Evolutionary conservation across 73 alveolate species (phyloP), one percentile per base, ranked within the genome.

Genomic region (Effrenium voratum): DNA sequence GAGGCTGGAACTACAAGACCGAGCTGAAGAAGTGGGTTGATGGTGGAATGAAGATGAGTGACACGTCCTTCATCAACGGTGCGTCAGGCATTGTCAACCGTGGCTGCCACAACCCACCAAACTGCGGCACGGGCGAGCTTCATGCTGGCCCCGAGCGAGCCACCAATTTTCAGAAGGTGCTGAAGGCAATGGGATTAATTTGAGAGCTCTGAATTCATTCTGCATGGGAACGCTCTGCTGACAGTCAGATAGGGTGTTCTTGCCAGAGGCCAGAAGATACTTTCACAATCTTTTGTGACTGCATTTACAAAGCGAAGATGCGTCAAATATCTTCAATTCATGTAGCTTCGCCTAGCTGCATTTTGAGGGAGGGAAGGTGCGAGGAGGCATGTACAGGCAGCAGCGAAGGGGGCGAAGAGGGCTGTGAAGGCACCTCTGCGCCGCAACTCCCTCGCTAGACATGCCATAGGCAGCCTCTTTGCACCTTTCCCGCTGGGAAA

Each of bases 41-140:
- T 59, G 47, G 46, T 13, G 98, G 98, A 75, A 45, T 91, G 98
- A 72, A 68, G 77, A 68, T 59, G 30, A 45, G 47, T 8, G 98
- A 91, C 59, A 22, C 40, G 3, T 68, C 90, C 60, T 91, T 91
- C 90, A 91, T 91, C 98, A 91, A 91, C 60, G 87, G 90, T 34
- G 98, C 88, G 44, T 47, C 79, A 3, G 98, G 98, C 59, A 91
- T 91, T 79, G 98, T 91, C 76, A 91, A 91, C 59, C 87, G 98
- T 5, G 98, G 98, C 57, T 91, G 98, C 63, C 98, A 91, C 90
- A 91, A 73, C 50, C 98, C 98, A n/a, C 98, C 98, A 47, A 87
- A 87, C 95, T 87, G 95, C 68, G 84, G 84, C 49, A 87, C 95
- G 26, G 95, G 95, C 24, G 95, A 87, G 95, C 45, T 87, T 60